Base-by-base conservation (phyloP, 78 protist genomes). In the Dictyostelium intermedium region DNA sequence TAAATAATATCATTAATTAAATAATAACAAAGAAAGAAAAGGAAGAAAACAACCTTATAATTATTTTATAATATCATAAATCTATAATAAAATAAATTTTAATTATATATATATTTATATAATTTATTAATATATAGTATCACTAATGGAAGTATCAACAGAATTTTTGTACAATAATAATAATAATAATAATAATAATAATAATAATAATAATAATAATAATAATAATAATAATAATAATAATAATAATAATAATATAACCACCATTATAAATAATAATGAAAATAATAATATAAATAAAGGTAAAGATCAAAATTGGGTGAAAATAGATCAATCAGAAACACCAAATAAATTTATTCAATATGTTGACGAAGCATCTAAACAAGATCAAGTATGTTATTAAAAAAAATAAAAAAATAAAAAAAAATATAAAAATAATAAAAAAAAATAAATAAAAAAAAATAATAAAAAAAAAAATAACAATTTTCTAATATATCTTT, bases 351-450 rank as follows among this genome's bases (percentile, higher is more conserved):
- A 87, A 87, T 87, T 43, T 79, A 87, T 87, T 34, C 81, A 87
- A 87, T 87, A 87, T 87, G 93, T 87, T 13, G 93, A 87, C 23
- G 86, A 87, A 66, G 66, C 82, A 5, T 70, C 93, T 10, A 87
- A 87, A 79, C 86, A 87, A 34, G 93, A 87, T 45, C 93, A 85
- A 74, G 83, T 84, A 84, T 13, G 70, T 84, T 25, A 9, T 39
- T n/a, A 39, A 39, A 39, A 5, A 39, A 39, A 39, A 39, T 5
- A 39, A 39, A 5, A 39, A 39, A 39, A 5, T 5, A 53, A 53
- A 13, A n/a, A n/a, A n/a, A 39, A 39, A 39, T n/a, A n/a, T n/a
- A n/a, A n/a, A n/a, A n/a, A n/a, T n/a, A n/a, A n/a, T n/a, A n/a
- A 14, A 37, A 37, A 66, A 39, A 10, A 7, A 39, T 61, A 39